These are phyloP conservation scores for Blastobotrys ciferrii DNA, from an alignment of 1,139 yeast genomes.

Conservation along the genomic window DNA sequence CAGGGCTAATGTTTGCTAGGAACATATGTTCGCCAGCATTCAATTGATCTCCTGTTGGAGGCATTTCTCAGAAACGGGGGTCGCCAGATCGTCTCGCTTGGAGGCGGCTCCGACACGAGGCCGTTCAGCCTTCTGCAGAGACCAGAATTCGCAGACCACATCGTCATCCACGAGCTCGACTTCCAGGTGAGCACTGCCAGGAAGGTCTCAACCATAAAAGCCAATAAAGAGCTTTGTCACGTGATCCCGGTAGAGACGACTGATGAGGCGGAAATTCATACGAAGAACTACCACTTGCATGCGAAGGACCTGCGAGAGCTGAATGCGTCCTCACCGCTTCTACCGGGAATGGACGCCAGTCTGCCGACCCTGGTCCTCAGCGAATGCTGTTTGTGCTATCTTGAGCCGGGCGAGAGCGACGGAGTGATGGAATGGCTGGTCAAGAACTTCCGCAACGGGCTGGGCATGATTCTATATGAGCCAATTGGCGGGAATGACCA, in stretches of 20 bases:
- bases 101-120: slow-evolving; percentile 97
- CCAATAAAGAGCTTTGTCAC: slow-evolving; percentile 25
- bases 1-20: background rate
- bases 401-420: slow-evolving; percentile 57
- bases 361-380: slow-evolving; percentile 73
- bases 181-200: slow-evolving; percentile 60
- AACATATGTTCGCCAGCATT: slow-evolving; percentile 69
- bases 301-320: slow-evolving; percentile 54
- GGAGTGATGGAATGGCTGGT: slow-evolving; percentile 45
- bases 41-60: slow-evolving; percentile 56
- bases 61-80: slow-evolving; percentile 44
- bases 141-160: slow-evolving; percentile 18
- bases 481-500: slow-evolving; percentile 72
- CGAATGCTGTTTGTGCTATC: slow-evolving; percentile 88
- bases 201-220: slow-evolving; percentile 55
- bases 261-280: slow-evolving; percentile 37
- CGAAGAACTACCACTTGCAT: slow-evolving; percentile 51
- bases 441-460: slow-evolving; percentile 15
- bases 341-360: slow-evolving; percentile 37
- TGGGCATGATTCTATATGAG: slow-evolving; percentile 65
- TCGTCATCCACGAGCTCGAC: slow-evolving; percentile 71
- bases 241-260: background rate
- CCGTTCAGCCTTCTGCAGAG: slow-evolving; percentile 49
- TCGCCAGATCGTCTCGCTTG: slow-evolving; percentile 71
- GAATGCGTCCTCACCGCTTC: slow-evolving; percentile 15